phyloP scores from a whole-genome alignment of 345 rosid genomes.

The Gossypium arboreum region DNA sequence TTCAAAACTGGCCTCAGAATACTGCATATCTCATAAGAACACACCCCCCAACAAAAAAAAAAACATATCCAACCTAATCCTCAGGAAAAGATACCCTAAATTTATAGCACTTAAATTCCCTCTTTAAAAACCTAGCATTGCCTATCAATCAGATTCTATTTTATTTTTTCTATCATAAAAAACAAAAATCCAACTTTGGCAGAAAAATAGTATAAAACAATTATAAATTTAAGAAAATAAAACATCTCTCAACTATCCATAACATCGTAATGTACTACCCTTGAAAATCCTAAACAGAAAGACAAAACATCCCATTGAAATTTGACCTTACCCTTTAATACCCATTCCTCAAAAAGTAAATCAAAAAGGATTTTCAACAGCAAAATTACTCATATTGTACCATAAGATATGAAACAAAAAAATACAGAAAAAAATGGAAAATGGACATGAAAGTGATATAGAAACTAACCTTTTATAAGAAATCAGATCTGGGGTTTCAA shows the following conservation, averaged over 20 bases:
- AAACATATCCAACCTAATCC: background rate
- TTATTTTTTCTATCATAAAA: background rate
- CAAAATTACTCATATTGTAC: background rate
- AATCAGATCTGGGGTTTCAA: constrained; percentile 11
- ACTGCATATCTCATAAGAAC: background rate
- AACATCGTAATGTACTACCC: background rate
- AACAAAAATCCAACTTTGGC: background rate
- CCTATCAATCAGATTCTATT: background rate
- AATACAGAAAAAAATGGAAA: background rate
- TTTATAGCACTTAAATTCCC: background rate
- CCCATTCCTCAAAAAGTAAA: constrained; percentile 1
- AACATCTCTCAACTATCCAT: background rate
- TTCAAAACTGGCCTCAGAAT: background rate
- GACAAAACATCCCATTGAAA: background rate
- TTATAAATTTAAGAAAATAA: background rate
- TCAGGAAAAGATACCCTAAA: background rate
- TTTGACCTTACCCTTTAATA: background rate
- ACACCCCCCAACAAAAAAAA: background rate
- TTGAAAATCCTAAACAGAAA: background rate
- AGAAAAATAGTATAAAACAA: background rate
- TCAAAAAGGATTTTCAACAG: background rate
- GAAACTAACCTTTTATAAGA: constrained; percentile 5
- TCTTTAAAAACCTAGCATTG: background rate
- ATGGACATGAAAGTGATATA: background rate
- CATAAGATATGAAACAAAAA: background rate